Base-by-base conservation (phyloP, 2,329 filamentous ascomycete genomes). In the Pestalotiopsis sp. region DNA sequence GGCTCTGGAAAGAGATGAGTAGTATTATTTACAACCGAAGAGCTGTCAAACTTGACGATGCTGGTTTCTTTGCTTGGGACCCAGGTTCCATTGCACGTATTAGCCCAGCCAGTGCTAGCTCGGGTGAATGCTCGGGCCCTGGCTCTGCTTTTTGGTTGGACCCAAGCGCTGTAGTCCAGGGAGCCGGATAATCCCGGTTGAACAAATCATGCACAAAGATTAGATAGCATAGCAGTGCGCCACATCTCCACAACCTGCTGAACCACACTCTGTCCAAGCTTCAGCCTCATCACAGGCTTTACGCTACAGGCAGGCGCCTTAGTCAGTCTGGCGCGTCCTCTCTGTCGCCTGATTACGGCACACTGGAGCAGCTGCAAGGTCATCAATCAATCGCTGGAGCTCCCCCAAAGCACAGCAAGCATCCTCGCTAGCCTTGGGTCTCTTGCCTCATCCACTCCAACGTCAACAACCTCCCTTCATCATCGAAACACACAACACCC, bases 291-390 rank as follows among this genome's bases (percentile, higher is more conserved):
- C 7, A 9, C 31, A 52, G 11, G 4, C 45, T 9, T 23, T n/a
- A 45, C 27, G 6, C 27, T 31, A 31, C 27, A 31, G 27, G 45
- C 45, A 52, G 14, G 17, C 20, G 56, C 56, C 41, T 23, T 39
- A 39, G 31, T 57, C 64, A 66, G 64, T 36, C 65, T 66, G 65
- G 45, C 66, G 66, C 66, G 66, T 62, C 66, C 41, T 25, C 39
- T 52, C 36, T 62, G 66, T 38, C 57, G 66, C 66, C 66, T 67
- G 56, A 66, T 66, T 31, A 62, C 59, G 17, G 59, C 59, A 62
- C 45, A 36, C 52, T 25, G 65, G 9, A 41, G 56, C 31, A 58
- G 52, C 64, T 64, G 62, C 62, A 64, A 52, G 38, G 62, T 64
- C 62, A 64, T 64, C 27, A 13, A 31, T 38, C n/a, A 23, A 36